Base-by-base conservation (phyloP, 371 early-diverging fungal genomes). In the Mortierella sp. region DNA sequence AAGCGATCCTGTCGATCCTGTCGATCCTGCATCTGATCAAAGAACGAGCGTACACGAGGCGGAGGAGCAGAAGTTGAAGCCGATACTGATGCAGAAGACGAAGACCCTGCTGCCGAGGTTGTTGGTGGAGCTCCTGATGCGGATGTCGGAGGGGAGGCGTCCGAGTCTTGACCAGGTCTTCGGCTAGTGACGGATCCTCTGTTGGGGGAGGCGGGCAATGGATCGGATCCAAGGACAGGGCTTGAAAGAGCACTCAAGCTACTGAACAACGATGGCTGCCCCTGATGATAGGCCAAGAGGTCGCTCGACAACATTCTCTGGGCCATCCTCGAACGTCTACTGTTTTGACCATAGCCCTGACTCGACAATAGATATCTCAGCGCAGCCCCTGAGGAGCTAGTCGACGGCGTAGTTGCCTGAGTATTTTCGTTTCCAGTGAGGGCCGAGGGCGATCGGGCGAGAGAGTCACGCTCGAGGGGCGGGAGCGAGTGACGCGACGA, bases 321-420 rank as follows among this genome's bases (percentile, higher is more conserved):
- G 2, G 71, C 71, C 31, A 71, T 67, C 61, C 79, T 79, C 10
- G 74, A 43, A n/a, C 79, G 79, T 44, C 74, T 69, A 1, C 67
- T 65, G 40, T 69, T 31, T 16, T 68, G 68, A 8, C 67, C 44
- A 37, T 55, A 65, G 6, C 70, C 79, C 8, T 68, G 73, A 40
- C 53, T 78, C 41, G 79, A 52, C 29, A 78, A 24, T 24, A 78
- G 53, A 65, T 73, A 78, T 48, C 79, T 63, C 66, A 78, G 58
- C 16, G 78, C 74, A 52, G 74, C 40, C 9, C 75, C 75, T 19
- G 79, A 74, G 52, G 79, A 71, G 64, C 64, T 40, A 3, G 64
- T 19, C 37, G 53, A 34, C 2, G 68, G 13, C 1, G 67, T 10
- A 40, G 70, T 13, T 9, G 37, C 64, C 19, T 55, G 55, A 55